Conservation (phyloP, 2,329 filamentous ascomycete genomes). For the Penicillium nordicum region DNA sequence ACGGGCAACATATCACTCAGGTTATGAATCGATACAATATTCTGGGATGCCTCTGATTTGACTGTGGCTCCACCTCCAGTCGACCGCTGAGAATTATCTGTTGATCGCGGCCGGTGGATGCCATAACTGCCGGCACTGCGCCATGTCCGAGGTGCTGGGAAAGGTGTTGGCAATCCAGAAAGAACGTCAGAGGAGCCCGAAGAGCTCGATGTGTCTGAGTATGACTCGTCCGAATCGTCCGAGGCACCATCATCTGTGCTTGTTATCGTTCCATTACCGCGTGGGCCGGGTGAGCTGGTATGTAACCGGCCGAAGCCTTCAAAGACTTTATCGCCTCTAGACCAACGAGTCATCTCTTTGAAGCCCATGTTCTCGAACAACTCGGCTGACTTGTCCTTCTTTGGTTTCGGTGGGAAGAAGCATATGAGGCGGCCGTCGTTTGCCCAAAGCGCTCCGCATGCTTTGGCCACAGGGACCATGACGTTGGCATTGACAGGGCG, state of each 20-base stretch:
- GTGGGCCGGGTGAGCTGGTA: conserved; percentile 49
- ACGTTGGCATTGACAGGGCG: conserved; percentile 58
- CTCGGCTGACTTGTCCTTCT: conserved; percentile 49
- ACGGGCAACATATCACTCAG: conserved; percentile 70
- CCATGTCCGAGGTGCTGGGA: conserved; percentile 52
- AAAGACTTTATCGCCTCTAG: conserved; percentile 54
- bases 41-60: conserved; percentile 53
- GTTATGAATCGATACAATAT: conserved; percentile 70
- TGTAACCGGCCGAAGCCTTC: conserved; percentile 62
- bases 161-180: conserved; percentile 46
- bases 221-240: conserved; percentile 51
- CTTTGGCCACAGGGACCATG: conserved; percentile 61
- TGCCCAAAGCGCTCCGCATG: conserved; percentile 57
- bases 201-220: conserved; percentile 59
- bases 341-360: conserved; percentile 48
- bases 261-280: conserved; percentile 41
- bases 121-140: conserved; percentile 49
- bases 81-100: conserved; percentile 48
- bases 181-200: conserved; percentile 45
- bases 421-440: conserved; percentile 56
- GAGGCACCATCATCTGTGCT: conserved; percentile 41
- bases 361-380: conserved; percentile 49
- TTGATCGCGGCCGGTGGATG: conserved; percentile 54
- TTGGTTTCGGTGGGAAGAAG: conserved; percentile 55
- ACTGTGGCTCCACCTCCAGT: conserved; percentile 57